Conservation (phyloP, 2,329 filamentous ascomycete species). For the Colletotrichum gigasporum region DNA sequence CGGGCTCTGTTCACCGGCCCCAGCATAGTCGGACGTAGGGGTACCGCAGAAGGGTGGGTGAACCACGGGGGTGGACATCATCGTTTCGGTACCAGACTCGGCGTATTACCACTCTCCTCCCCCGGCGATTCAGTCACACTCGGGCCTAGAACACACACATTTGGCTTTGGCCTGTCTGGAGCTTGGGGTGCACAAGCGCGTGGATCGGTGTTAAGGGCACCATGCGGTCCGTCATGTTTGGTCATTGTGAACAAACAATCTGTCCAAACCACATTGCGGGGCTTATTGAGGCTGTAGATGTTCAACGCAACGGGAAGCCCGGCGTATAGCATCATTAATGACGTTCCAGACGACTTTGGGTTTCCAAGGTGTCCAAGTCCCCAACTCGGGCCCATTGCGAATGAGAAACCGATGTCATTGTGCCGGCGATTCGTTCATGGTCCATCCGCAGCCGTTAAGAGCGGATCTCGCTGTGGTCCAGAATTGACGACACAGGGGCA, state of each 20-base stretch:
- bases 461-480: neutral
- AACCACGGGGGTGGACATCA: neutral
- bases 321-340: slow-evolving; percentile 20
- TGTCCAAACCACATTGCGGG: neutral
- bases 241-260: neutral
- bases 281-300: neutral
- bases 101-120: neutral
- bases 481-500: slow-evolving; percentile 11
- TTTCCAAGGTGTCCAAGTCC: slow-evolving; percentile 1
- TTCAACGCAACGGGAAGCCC: neutral
- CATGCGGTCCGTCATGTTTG: neutral
- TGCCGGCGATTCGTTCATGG: slow-evolving; percentile 8
- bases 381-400: slow-evolving; percentile 9
- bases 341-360: slow-evolving; percentile 5
- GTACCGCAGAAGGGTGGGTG: neutral
- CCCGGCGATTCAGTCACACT: neutral
- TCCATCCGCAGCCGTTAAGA: neutral
- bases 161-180: neutral
- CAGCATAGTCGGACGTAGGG: neutral
- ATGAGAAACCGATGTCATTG: slow-evolving; percentile 18
- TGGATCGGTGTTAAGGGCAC: neutral
- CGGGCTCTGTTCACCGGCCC: neutral
- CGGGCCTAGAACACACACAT: neutral
- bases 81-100: neutral
- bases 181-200: neutral